Conservation (phyloP, 331 rosid genomes). For the Pyrus hybrid region DNA sequence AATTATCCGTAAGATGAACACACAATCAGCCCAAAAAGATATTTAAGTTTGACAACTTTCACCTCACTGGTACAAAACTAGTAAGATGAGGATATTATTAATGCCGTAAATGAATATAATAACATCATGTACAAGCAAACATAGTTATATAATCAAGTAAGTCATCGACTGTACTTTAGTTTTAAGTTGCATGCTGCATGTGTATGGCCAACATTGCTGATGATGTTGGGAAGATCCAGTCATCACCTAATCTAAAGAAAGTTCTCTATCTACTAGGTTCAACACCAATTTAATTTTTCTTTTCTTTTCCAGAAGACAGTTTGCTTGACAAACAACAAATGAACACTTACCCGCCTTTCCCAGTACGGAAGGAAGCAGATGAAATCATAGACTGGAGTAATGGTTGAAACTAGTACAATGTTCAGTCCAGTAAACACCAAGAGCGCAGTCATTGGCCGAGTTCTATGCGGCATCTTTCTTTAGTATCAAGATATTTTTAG, state of each 20-base stretch:
- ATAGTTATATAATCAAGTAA: neutral
- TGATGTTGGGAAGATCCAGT: neutral
- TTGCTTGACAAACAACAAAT: neutral
- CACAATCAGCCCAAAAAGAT: neutral
- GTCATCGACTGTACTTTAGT: neutral
- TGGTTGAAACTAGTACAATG: constrained; percentile 53
- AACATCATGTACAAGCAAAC: neutral
- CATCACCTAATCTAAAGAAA: neutral
- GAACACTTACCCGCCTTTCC: constrained; percentile 74
- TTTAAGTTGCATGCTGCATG: neutral
- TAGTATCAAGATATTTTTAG: neutral
- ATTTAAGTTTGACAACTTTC: neutral
- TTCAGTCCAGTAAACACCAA: constrained; percentile 72
- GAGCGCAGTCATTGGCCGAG: constrained; percentile 78
- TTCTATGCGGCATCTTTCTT: constrained; percentile 71
- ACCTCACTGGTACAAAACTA: neutral
- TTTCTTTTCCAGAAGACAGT: no score
- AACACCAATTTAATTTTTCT: no score
- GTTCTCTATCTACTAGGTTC: no score
- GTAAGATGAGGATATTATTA: neutral
- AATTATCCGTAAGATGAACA: neutral
- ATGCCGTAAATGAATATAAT: neutral
- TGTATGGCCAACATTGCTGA: neutral
- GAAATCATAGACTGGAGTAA: constrained; percentile 74
- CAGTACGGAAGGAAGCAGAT: constrained; percentile 88